A percentile compares a stretch with the other conserved stretches of the same genome.
Conservation (phyloP, 768 basidiomycete genomes). For the Atractiella rhizophila region DNA sequence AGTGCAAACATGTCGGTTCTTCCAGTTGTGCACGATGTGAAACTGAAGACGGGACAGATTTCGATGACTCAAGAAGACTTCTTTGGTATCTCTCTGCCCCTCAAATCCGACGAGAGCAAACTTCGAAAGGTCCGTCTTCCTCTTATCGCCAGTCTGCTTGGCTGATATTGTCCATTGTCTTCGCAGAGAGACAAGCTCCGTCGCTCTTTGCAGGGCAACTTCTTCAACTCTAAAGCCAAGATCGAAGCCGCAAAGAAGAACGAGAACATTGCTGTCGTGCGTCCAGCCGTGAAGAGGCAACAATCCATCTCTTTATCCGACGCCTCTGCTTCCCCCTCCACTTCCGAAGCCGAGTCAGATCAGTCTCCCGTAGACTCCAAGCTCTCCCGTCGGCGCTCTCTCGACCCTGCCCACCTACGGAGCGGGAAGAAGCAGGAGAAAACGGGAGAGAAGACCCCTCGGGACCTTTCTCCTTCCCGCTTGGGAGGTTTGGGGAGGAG, state of each 20-base stretch:
- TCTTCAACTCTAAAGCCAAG: constrained; percentile 6
- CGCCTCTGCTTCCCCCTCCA: neutral
- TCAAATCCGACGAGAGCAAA: constrained; percentile 54
- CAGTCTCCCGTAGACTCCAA: neutral
- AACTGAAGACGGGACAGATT: constrained; percentile 17
- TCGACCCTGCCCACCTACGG: constrained; percentile 11
- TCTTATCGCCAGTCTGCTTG: neutral
- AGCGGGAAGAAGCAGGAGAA: neutral
- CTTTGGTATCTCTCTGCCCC: constrained; percentile 70
- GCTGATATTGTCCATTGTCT: no score
- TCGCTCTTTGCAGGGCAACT: constrained; percentile 8
- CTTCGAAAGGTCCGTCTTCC: constrained; percentile 30
- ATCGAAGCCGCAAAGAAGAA: neutral
- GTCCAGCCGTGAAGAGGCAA: neutral
- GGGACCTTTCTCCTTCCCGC: neutral
- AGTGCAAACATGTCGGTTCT: constrained; percentile 52
- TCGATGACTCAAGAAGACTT: constrained; percentile 85
- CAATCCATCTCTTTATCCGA: constrained; percentile 2
- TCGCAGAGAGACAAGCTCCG: constrained; percentile 11
- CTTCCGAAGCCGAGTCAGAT: constrained; percentile 8
- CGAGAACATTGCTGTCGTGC: neutral
- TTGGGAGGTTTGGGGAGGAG: neutral
- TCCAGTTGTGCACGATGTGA: neutral
- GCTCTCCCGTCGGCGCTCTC: constrained; percentile 7
- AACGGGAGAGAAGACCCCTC: neutral